Conservation (phyloP, 2,329 filamentous ascomycete species). For the Sporothrix brasiliensis region DNA sequence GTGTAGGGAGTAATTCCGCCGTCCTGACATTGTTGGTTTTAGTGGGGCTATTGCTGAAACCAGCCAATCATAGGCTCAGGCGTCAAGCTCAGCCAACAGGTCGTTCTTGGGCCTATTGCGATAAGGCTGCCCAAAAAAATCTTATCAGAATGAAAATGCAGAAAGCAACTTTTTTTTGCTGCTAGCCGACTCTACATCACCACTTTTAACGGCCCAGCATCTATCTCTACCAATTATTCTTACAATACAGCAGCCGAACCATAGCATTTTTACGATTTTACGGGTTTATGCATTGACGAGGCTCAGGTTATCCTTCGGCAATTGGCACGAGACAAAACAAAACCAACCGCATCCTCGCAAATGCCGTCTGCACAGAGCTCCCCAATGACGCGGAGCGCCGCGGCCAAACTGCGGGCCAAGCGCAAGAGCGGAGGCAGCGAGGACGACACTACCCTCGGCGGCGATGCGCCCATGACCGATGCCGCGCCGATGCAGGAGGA, state of each 20-base stretch:
- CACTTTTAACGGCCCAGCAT: neutral
- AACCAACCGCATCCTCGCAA: neutral
- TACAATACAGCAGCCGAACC: neutral
- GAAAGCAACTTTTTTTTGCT: slow-evolving; percentile 18
- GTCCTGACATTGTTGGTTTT: neutral
- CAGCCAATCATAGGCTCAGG: neutral
- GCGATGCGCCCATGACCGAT: slow-evolving; percentile 8
- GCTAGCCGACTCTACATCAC: neutral
- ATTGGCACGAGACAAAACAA: neutral
- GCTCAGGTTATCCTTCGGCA: neutral
- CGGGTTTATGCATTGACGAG: neutral
- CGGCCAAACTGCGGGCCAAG: slow-evolving; percentile 31
- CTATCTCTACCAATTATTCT: neutral
- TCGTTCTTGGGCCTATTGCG: neutral
- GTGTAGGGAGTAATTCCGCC: no score
- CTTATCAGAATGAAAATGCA: slow-evolving; percentile 20
- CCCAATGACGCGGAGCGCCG: slow-evolving; percentile 30
- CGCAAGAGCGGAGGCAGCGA: slow-evolving; percentile 28
- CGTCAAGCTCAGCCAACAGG: neutral
- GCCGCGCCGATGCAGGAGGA: neutral
- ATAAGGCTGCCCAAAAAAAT: slow-evolving; percentile 25
- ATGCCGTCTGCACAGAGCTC: slow-evolving; percentile 31
- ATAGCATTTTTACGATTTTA: neutral
- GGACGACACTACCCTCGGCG: neutral
- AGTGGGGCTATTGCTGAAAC: neutral